Conservation (phyloP, 768 basidiomycete species). For the Russula olivacea region DNA sequence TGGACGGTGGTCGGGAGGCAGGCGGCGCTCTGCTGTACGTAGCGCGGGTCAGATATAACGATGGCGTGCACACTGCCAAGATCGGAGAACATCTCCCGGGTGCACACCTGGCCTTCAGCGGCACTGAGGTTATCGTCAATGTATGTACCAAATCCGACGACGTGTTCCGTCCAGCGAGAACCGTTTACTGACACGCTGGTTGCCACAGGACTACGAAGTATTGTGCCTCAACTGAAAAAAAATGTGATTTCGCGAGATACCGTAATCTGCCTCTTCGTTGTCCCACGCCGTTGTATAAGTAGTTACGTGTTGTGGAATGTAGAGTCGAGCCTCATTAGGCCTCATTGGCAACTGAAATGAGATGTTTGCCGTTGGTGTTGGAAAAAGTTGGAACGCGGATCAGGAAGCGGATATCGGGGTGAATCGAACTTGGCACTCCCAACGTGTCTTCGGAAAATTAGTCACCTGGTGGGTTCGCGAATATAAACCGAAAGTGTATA, state of each 20-base stretch:
- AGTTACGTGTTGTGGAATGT: not conserved
- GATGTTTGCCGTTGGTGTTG: not conserved
- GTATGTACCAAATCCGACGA: conserved; percentile 31
- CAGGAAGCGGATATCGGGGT: not conserved
- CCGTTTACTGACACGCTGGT: not conserved
- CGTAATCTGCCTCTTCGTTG: not conserved
- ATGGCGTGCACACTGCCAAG: conserved; percentile 59
- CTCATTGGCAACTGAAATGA: not conserved
- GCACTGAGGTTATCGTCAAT: conserved; percentile 46
- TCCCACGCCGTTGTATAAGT: not conserved
- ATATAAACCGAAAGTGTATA: not conserved
- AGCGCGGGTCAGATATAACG: conserved; percentile 49
- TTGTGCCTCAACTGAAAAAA: conserved; percentile 33
- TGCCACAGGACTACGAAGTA: conserved; percentile 38
- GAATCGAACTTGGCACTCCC: not conserved
- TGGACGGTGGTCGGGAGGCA: conserved; percentile 63
- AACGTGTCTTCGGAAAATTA: no score
- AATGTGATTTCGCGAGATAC: not conserved
- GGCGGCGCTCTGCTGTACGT: conserved; percentile 58
- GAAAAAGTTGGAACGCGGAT: not conserved
- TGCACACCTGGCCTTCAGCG: conserved; percentile 45
- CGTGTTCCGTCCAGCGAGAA: not conserved
- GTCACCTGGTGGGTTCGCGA: not conserved
- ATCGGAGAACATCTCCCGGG: conserved; percentile 49
- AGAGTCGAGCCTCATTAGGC: no score